A percentile compares a stretch with the other conserved stretches of the same genome.
phyloP scores from a whole-genome alignment of 306 rosid genomes.

The Fragaria nilgerrensis region DNA sequence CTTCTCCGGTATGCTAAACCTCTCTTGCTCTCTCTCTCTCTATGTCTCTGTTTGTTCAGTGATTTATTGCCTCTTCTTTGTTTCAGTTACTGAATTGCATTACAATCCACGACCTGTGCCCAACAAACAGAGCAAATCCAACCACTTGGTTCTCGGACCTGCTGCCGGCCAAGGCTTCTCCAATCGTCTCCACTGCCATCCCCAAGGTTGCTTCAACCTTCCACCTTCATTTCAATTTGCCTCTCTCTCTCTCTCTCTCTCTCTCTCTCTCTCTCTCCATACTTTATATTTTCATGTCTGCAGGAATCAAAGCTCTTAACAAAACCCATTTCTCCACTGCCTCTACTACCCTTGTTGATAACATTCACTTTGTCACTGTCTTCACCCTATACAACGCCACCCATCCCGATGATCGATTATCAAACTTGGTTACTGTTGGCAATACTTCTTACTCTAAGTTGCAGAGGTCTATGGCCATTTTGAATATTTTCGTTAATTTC shows the following conservation, averaged over 20 bases:
- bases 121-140: constrained; percentile 36
- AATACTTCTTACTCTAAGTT: constrained; percentile 59
- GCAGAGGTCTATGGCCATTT: constrained; percentile 74
- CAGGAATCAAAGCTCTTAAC: constrained; percentile 85
- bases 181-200: constrained; percentile 83
- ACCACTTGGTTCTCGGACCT: constrained; percentile 79
- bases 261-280: constrained; percentile 14
- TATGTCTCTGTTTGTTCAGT: neutral
- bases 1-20: constrained; percentile 46
- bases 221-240: too few relatives aligned
- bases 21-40: neutral
- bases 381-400: constrained; percentile 72
- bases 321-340: constrained; percentile 36
- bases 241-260: too few relatives aligned
- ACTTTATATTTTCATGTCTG: constrained; percentile 2
- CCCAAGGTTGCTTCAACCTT: constrained; percentile 20
- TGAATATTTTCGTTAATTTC: constrained; percentile 70
- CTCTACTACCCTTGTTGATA: constrained; percentile 30
- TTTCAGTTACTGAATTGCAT: constrained; percentile 61
- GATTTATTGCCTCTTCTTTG: neutral
- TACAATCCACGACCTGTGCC: constrained; percentile 32
- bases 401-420: constrained; percentile 36
- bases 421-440: constrained; percentile 53
- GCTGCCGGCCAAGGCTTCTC: constrained; percentile 89
- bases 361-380: constrained; percentile 65